Evolutionary conservation across 2,329 filamentous ascomycete genomes (phyloP), one percentile per base, ranked within the genome.

Genomic region (Lecanicillium sp.): DNA sequence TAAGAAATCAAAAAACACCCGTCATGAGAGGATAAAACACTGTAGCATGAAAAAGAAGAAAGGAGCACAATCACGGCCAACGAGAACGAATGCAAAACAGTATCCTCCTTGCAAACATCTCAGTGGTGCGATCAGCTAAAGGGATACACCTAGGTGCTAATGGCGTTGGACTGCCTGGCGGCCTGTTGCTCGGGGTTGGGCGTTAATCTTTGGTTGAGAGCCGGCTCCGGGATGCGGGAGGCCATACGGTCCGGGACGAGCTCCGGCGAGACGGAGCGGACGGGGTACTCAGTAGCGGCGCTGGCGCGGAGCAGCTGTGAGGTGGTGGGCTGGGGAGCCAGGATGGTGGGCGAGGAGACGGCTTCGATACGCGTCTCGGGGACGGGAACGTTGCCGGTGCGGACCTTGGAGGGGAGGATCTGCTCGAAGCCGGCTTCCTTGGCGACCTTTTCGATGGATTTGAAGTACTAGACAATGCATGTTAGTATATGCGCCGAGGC

Each of bases 361-460:
- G 69, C 63, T 31, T 69, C 63, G 31, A 74, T 53, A 36, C 65
- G 60, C 29, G 62, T 63, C 22, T 51, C 46, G 15, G 60, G 61
- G 12, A 61, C 48, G 18, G 59, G 51, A 13, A 60, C 60, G n/a
- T 68, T 65, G 22, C 66, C 71, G 10, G 71, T 76, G 47, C 74
- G 69, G 42, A 77, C 68, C 44, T 67, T 70, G 20, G 72, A 75
- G 20, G 72, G 71, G 22, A 75, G 61, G 42, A 74, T 74, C 49
- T 76, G 72, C 55, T 76, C 71, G 53, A 75, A 77, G 29, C 72
- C 72, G 49, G 74, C 66, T 44, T 68, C 64, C 17, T 56, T 68
- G 31, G 78, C 78, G 2, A 81, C 70, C 51, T 77, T 70, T 58
- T 84, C 80, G 50, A 84, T 83, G 45, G 74, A 79, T 62, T 83